Evolutionary conservation across 2,329 filamentous ascomycete genomes (phyloP), one percentile per base, ranked within the genome.

Genomic region (Diaporthe sp.): DNA sequence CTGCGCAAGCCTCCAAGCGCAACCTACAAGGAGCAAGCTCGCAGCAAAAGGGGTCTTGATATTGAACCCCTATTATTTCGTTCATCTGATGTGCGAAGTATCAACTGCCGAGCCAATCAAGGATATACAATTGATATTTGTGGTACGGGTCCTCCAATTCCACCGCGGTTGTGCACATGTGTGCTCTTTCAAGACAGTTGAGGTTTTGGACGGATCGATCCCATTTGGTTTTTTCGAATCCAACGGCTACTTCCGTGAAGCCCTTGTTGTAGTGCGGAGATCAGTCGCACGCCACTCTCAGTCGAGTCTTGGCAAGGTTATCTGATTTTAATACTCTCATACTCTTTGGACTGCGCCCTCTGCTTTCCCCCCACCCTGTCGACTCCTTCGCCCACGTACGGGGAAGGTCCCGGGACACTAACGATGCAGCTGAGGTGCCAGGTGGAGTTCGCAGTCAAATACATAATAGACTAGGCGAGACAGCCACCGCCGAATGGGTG

Each of bases 191-290:
- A 68, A 53, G 65, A 53, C 47, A 39, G 3, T 68, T 12, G 47
- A 53, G 22, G 47, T 53, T 68, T 53, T 25, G 47, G 65, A 42
- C 47, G 65, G 31, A 53, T 53, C 47, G 47, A 22, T 53, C 65
- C 2, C 31, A 20, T 53, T 12, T 28, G 13, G 28, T 5, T 25
- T 31, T 13, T n/a, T 31, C 6, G 5, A 34, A 34, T 1, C 12
- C 20, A 4, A n/a, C 47, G 65, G 65, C 47, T 12, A 53, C 31
- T 39, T 68, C 65, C 31, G 44, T 53, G 7, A 2, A 39, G 47
- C 10, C 22, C 22, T 31, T 34, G 42, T 13, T 37, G 9, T 37
- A n/a, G 39, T 51, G 47, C 31, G 47, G 63, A 53, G 47, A 53
- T 39, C 10, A 4, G 3, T 28, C 20, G 39, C 31, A 68, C 22